Base-by-base conservation (phyloP, 441 rosid genomes). In the Mallotus repandus region DNA sequence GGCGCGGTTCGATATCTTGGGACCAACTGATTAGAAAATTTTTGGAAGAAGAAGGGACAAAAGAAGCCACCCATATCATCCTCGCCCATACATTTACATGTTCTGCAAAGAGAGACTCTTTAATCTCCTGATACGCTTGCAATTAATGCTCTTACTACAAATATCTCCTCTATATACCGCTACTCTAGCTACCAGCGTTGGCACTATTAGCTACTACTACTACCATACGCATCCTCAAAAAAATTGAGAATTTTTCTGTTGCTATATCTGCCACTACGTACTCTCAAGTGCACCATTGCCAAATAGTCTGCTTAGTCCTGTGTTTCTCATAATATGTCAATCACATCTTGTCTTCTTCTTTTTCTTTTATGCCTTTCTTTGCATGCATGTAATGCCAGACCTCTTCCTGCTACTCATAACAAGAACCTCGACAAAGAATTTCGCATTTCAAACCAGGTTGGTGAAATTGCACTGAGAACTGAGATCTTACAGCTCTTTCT, bases 51-150 rank as follows among this genome's bases (percentile, higher is more conserved):
- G 67, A 70, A 70, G 80, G 54, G 84, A 84, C 79, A 83, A 43
- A 69, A 74, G 66, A 77, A 54, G 67, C 69, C 74, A 73, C 74
- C 83, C 88, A 74, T 80, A 80, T 81, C 89, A 76, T 79, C 60
- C 66, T 76, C 69, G 55, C 80, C 84, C 90, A 84, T 81, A 81
- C 87, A 85, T 71, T 70, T 75, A 86, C 96, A 89, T 84, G 90
- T 84, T 86, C 87, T 81, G 18, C 82, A 38, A 62, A 66, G 11
- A 61, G 56, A 22, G 64, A 48, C 70, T 66, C 80, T 70, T 65
- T 75, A 63, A 74, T 48, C 75, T 68, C 74, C 55, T 70, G 35
- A 49, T 67, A 75, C 71, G 46, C 77, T 77, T 83, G 77, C 89
- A 85, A 84, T 88, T 86, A 88, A 84, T 85, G 71, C 84, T 81